These are phyloP conservation scores for Sparassis latifolia DNA, from an alignment of 1,284 basidiomycete genomes.

Conservation along the genomic window DNA sequence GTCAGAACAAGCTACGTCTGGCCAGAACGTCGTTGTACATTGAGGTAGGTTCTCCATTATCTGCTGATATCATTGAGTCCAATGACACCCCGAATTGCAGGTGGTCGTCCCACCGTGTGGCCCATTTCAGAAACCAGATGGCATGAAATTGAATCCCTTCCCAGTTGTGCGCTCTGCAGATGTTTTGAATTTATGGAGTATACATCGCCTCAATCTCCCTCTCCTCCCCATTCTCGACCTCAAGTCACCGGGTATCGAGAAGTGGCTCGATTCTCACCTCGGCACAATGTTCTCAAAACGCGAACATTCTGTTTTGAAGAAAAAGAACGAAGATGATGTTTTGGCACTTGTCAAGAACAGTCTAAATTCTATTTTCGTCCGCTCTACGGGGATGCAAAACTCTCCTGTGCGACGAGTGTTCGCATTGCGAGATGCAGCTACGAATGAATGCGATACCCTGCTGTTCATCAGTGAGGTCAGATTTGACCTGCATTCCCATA, in stretches of 20 bases:
- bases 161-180: conserved; percentile 18
- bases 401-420: conserved; percentile 19
- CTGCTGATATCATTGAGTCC: background rate
- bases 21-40: conserved; percentile 48
- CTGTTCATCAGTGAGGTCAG: conserved; percentile 36
- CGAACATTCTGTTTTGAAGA: conserved; percentile 15
- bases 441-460: conserved; percentile 25
- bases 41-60: conserved; percentile 31
- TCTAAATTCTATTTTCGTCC: conserved; percentile 26
- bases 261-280: conserved; percentile 28
- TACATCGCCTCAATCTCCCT: conserved; percentile 36
- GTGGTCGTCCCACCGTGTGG: conserved; percentile 20
- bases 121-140: conserved; percentile 20
- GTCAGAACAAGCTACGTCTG: conserved; percentile 31
- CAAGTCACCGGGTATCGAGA: conserved; percentile 5
- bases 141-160: conserved; percentile 26
- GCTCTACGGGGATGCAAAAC: conserved; percentile 16
- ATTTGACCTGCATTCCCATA: conserved; percentile 38
- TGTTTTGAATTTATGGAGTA: conserved; percentile 27
- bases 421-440: conserved; percentile 22
- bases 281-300: conserved; percentile 26
- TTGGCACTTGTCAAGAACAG: conserved; percentile 28
- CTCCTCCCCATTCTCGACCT: conserved; percentile 27
- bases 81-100: conserved; percentile 12
- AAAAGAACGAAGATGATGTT: conserved; percentile 13